Percentiles rank a stretch among this genome's conserved stretches.
phyloP scores from a whole-genome alignment of 345 rosid genomes.

The Citrus medica region DNA sequence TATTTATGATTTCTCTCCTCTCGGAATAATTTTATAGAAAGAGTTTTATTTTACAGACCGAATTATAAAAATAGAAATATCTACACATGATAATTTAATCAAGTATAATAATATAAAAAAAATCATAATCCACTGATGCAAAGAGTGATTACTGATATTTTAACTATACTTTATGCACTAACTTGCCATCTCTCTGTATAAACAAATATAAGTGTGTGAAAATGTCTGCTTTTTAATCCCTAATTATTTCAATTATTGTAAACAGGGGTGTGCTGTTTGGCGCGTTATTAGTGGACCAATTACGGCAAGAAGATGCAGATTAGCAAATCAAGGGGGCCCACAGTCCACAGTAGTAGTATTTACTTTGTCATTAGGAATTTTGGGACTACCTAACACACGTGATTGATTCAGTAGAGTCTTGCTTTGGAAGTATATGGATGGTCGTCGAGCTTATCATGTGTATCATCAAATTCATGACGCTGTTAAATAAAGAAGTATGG shows the following conservation, averaged over 20 bases:
- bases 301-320: not conserved
- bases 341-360: not conserved
- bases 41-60: no score
- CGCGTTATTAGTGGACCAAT: not conserved
- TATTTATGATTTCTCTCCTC: no score
- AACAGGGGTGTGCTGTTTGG: not conserved
- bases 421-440: not conserved
- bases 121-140: not conserved
- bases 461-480: not conserved
- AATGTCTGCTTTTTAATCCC: not conserved
- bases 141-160: not conserved
- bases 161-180: not conserved
- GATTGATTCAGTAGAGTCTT: not conserved
- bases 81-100: no score
- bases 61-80: no score
- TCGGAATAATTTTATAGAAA: no score
- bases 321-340: not conserved
- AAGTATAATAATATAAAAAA: no score
- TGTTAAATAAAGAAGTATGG: no score
- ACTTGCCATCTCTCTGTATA: rapidly evolving
- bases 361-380: not conserved
- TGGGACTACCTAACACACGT: not conserved
- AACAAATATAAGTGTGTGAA: not conserved
- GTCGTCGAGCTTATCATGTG: no score
- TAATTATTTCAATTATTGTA: not conserved